Percentiles rank a stretch among this genome's conserved stretches.
phyloP scores from a whole-genome alignment of 306 rosid species.

The Malus fusca region DNA sequence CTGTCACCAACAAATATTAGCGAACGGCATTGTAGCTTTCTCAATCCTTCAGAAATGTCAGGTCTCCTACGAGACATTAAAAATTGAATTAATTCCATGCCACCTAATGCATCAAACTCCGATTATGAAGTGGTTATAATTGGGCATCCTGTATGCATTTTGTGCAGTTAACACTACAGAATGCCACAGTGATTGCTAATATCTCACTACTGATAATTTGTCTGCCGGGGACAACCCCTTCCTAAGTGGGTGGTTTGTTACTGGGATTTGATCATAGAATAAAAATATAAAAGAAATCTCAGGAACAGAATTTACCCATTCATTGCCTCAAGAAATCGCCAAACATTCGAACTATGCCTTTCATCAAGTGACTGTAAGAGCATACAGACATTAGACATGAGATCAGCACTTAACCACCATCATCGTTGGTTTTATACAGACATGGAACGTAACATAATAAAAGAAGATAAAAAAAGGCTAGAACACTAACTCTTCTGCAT shows the following conservation, averaged over 20 bases:
- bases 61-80: constrained; percentile 54
- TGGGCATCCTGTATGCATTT: background rate
- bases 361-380: constrained; percentile 68
- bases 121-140: background rate
- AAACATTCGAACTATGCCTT: constrained; percentile 73
- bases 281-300: background rate
- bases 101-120: background rate
- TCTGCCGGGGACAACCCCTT: background rate
- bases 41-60: constrained; percentile 63
- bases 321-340: constrained; percentile 92
- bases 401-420: constrained; percentile 13
- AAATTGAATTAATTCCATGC: constrained; percentile 1
- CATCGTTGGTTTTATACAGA: background rate
- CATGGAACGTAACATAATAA: background rate
- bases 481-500: constrained; percentile 79
- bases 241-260: background rate
- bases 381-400: constrained; percentile 19
- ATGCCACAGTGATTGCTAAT: background rate
- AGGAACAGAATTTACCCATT: constrained; percentile 50
- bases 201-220: background rate
- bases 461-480: background rate
- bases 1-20: constrained; percentile 85
- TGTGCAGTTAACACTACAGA: background rate
- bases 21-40: constrained; percentile 76
- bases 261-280: background rate